Percentiles rank a stretch among this genome's conserved stretches.
phyloP scores from a whole-genome alignment of 176 grass and related monocot genomes.

The Phragmites australis region DNA sequence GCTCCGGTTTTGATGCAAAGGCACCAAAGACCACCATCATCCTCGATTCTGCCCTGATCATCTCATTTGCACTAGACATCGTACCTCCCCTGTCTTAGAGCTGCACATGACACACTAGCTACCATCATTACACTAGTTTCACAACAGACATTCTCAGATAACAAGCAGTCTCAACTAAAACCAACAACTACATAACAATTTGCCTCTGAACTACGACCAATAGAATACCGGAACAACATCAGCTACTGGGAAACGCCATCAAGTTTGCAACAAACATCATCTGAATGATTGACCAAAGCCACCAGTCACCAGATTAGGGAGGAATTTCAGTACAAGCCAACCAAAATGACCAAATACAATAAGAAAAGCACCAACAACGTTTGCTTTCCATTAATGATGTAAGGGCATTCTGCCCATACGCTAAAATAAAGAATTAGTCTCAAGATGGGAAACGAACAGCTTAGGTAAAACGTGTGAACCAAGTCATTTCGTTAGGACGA shows the following conservation, averaged over 20 bases:
- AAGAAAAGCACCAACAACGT: constrained; percentile 36
- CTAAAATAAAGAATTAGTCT: background rate
- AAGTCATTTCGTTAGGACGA: constrained; percentile 15
- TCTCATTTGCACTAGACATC: constrained; percentile 53
- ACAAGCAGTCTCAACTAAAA: constrained; percentile 34
- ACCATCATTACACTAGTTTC: background rate
- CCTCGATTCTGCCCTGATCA: constrained; percentile 37
- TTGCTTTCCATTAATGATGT: constrained; percentile 1
- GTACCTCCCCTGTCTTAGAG: background rate
- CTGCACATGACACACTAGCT: constrained; percentile 3
- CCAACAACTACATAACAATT: background rate
- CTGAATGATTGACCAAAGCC: background rate
- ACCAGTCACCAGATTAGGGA: constrained; percentile 27
- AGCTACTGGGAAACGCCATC: background rate
- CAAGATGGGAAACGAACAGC: background rate
- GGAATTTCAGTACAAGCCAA: constrained; percentile 31
- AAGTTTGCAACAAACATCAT: background rate
- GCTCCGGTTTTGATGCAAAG: constrained; percentile 44
- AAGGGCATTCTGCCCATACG: background rate
- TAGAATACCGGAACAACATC: background rate
- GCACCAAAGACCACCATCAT: constrained; percentile 57
- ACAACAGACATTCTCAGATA: background rate
- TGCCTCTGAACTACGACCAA: background rate
- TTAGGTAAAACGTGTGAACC: background rate
- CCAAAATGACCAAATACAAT: constrained; percentile 28